Evolutionary conservation across 768 basidiomycete species (phyloP).

Genomic region (Mycena maculata): DNA sequence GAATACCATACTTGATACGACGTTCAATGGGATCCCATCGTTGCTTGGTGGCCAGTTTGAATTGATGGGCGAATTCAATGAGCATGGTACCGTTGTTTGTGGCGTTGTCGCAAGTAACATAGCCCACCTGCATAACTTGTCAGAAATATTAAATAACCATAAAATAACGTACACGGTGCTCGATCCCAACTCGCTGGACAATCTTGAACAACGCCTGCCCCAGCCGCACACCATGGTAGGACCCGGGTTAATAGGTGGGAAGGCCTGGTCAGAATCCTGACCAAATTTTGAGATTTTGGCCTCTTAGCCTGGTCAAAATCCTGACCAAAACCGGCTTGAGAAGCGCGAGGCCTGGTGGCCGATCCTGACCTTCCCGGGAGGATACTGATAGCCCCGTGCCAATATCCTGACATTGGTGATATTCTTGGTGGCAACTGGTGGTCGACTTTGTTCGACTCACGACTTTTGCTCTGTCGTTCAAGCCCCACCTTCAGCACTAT

Average conservation of each 20-base stretch:
- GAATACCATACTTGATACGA: not conserved
- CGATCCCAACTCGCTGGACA: slow-evolving; percentile 39
- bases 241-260: not conserved
- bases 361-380: not conserved
- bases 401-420: not conserved
- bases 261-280: slow-evolving; percentile 1
- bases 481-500: no score
- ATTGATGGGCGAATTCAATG: not conserved
- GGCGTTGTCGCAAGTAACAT: slow-evolving; percentile 6
- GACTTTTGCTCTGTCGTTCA: not conserved
- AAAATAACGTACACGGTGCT: slow-evolving; percentile 40
- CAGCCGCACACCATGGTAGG: slow-evolving; percentile 41
- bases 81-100: slow-evolving; percentile 9
- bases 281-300: slow-evolving; percentile 1
- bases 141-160: not conserved
- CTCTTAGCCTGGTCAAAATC: not conserved
- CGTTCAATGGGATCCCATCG: slow-evolving; percentile 4
- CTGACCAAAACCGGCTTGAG: not conserved
- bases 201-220: slow-evolving; percentile 49
- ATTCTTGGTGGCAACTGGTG: not conserved
- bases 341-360: not conserved
- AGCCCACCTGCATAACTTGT: not conserved
- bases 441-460: not conserved
- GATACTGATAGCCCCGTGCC: not conserved
- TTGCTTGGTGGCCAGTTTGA: not conserved